Conservation (phyloP, 2,329 filamentous ascomycete genomes). For the Fragosphaeria purpurea region DNA sequence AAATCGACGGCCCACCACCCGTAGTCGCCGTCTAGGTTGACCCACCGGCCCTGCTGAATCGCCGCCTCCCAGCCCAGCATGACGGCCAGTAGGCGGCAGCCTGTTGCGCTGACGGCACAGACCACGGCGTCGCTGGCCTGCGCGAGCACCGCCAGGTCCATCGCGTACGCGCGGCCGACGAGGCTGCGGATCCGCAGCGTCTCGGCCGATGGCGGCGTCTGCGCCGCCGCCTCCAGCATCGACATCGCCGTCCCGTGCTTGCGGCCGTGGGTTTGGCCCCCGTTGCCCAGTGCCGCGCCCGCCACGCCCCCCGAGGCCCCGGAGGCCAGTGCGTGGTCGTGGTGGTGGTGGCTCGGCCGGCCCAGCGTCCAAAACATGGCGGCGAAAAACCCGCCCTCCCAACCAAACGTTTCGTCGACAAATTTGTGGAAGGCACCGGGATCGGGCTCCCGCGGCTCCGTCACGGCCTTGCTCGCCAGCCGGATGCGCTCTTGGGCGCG, state of each 20-base stretch:
- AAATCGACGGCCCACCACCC: slow-evolving; percentile 36
- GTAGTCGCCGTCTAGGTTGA: slow-evolving; percentile 67
- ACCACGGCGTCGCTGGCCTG: slow-evolving; percentile 59
- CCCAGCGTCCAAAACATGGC: slow-evolving; percentile 76
- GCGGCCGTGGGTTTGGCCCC: neutral
- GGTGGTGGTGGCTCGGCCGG: slow-evolving; percentile 19
- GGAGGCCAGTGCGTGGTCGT: slow-evolving; percentile 19
- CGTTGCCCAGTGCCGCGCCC: neutral
- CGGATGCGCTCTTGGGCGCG: slow-evolving; percentile 69
- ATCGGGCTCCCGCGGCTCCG: slow-evolving; percentile 8
- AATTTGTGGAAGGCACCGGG: slow-evolving; percentile 47
- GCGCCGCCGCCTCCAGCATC: neutral
- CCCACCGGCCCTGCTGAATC: slow-evolving; percentile 53
- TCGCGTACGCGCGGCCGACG: slow-evolving; percentile 69
- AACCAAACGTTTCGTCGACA: slow-evolving; percentile 67
- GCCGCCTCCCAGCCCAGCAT: slow-evolving; percentile 78
- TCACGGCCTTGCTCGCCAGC: slow-evolving; percentile 54
- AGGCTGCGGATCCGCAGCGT: slow-evolving; percentile 62
- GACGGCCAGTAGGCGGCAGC: slow-evolving; percentile 66
- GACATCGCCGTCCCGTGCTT: neutral
- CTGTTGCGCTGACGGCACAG: slow-evolving; percentile 64
- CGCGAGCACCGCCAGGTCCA: slow-evolving; percentile 68
- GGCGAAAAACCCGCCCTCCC: slow-evolving; percentile 81
- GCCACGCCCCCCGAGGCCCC: slow-evolving; percentile 18
- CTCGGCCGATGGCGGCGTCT: slow-evolving; percentile 29